These are phyloP conservation scores for Camelina neglecta DNA, from an alignment of 345 rosid species.

Conservation along the genomic window DNA sequence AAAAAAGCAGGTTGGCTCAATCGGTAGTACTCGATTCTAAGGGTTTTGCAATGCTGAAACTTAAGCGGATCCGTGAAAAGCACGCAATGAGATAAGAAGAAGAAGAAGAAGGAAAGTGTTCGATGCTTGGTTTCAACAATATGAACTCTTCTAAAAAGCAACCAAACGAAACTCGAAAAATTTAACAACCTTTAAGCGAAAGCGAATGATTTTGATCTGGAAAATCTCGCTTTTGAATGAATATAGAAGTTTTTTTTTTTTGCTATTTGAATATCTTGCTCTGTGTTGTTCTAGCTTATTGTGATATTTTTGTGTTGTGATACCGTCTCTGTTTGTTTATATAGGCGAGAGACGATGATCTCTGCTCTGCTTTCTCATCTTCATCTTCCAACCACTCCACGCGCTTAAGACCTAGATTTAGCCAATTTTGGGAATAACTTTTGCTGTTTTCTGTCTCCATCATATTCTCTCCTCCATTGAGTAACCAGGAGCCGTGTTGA, in stretches of 20 bases:
- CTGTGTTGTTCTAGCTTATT: no score
- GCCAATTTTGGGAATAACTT: not conserved
- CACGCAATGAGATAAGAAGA: slow-evolving; percentile 3
- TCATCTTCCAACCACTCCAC: not conserved
- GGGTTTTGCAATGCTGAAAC: no score
- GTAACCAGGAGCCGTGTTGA: not conserved
- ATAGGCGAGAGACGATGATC: not conserved
- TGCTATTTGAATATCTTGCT: not conserved
- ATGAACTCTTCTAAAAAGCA: not conserved
- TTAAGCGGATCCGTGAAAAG: not conserved
- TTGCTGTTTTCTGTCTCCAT: not conserved
- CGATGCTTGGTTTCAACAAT: not conserved
- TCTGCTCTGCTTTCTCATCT: not conserved
- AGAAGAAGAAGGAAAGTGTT: not conserved
- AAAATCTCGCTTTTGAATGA: not conserved
- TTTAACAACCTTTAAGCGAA: not conserved
- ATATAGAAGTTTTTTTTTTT: not conserved
- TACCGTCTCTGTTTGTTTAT: not conserved
- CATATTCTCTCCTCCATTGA: not conserved
- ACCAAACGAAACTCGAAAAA: not conserved
- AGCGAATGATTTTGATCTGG: not conserved
- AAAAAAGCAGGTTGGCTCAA: not conserved
- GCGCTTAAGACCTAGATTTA: not conserved
- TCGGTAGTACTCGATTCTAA: no score
- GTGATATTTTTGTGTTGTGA: not conserved